Evolutionary conservation across 2,329 filamentous ascomycete species (phyloP), one percentile per base, ranked within the genome.

Genomic region (Diaporthe sp.): DNA sequence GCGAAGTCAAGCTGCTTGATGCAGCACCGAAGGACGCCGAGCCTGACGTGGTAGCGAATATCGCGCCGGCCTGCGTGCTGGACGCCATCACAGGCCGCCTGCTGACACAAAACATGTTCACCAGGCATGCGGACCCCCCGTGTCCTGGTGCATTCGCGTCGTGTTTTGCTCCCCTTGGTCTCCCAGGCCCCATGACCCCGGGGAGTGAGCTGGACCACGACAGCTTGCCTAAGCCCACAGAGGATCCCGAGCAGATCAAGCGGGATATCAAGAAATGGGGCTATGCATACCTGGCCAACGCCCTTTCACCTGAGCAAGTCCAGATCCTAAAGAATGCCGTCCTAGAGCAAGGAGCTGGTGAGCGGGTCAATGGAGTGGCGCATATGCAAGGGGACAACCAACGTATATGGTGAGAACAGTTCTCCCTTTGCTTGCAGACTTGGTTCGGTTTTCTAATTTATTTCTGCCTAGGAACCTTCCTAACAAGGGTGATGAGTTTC

Each of bases 401-500:
- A 37, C 61, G 61, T 15, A 37, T 67, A n/a, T 67, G 61, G 61
- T 67, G 44, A 67, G 61, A 34, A 49, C 28, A 37, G 28, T 34
- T 17, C n/a, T 20, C 39, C 39, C 13, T 25, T 51, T 37, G 44
- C 31, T 17, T 51, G 31, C 44, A 68, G 25, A 65, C 20, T 51
- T 51, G 13, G 31, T 10, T 37, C 28, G 13, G 20, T 68, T 51
- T 68, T 51, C 28, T 68, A 51, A 68, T 39, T 2, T 9, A 9
- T 17, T 37, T 37, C 1, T 37, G 20, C 28, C 6, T 37, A 68
- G 63, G 63, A 68, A 68, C 12, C 63, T 68, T 51, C 63, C 63
- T 68, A 68, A 68, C 63, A 68, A 68, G 63, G 63, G 63, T 7
- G 63, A 68, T 51, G 63, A 68, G 63, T 68, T 68, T 17, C 63